Evolutionary conservation across 2,329 filamentous ascomycete genomes (phyloP).

Genomic region (Botrytis squamosa): DNA sequence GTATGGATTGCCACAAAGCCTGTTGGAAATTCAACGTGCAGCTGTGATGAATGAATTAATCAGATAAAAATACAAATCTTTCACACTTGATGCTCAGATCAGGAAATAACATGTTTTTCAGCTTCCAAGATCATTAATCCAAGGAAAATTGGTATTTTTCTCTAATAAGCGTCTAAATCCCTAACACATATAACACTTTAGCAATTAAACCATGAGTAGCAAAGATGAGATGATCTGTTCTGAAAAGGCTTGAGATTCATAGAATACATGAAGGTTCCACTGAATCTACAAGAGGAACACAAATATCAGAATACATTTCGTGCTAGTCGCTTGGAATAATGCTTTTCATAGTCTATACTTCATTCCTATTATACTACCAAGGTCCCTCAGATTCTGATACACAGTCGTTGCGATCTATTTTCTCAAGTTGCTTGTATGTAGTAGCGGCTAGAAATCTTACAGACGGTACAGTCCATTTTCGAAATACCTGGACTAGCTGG

Average conservation of each 20-base stretch:
- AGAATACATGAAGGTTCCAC: not conserved
- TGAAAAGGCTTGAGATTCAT: not conserved
- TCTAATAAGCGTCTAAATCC: accelerated
- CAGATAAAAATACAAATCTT: not conserved
- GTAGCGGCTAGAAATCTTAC: not conserved
- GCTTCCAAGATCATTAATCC: not conserved
- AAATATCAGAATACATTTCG: not conserved
- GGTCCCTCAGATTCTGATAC: not conserved
- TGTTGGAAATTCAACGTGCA: not conserved
- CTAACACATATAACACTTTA: no score
- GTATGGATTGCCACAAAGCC: not conserved
- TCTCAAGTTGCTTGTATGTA: not conserved
- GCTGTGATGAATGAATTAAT: not conserved
- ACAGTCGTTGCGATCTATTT: not conserved
- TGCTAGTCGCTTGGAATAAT: not conserved
- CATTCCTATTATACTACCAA: not conserved
- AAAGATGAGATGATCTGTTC: not conserved
- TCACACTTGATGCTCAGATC: not conserved
- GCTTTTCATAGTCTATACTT: not conserved
- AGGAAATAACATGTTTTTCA: not conserved
- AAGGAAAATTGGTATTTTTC: not conserved
- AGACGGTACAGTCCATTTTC: not conserved
- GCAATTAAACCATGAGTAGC: not conserved
- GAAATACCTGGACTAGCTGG: not conserved
- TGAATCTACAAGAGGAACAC: no score